These are phyloP conservation scores for Neurospora sp. DNA, from an alignment of 495 filamentous ascomycete species.

Conservation along the genomic window DNA sequence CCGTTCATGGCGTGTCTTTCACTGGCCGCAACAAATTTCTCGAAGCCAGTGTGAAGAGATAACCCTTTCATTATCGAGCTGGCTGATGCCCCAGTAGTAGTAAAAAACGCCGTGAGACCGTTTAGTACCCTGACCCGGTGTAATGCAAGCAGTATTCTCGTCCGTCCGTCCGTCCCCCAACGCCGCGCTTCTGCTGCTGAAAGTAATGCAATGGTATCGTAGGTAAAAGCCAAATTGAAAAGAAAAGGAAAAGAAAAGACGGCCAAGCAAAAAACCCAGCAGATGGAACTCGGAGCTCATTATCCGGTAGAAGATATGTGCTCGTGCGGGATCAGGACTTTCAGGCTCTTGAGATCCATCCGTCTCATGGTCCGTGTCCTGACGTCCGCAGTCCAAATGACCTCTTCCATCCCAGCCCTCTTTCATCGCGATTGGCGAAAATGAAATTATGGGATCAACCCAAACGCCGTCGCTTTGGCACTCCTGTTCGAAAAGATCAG, in stretches of 20 bases:
- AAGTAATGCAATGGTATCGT: background rate
- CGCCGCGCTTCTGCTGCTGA: background rate
- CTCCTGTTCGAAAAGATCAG: background rate
- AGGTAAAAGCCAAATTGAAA: background rate
- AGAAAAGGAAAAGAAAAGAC: background rate
- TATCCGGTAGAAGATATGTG: background rate
- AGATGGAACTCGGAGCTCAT: background rate
- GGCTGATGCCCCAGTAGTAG: background rate
- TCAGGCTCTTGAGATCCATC: background rate
- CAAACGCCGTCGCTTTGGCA: background rate
- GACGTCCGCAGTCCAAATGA: background rate
- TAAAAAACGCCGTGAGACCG: background rate
- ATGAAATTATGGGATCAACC: background rate
- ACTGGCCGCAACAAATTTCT: background rate
- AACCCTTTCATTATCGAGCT: background rate
- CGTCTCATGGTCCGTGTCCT: background rate
- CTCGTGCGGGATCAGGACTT: background rate
- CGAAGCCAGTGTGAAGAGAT: background rate
- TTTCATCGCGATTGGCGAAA: background rate
- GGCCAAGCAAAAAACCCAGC: background rate
- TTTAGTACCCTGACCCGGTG: background rate
- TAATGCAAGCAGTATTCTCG: background rate
- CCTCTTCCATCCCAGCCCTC: background rate
- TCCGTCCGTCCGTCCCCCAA: background rate
- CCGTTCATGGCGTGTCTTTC: background rate